Evolutionary conservation across 2,329 filamentous ascomycete genomes (phyloP).

Genomic region (Fusarium poae): DNA sequence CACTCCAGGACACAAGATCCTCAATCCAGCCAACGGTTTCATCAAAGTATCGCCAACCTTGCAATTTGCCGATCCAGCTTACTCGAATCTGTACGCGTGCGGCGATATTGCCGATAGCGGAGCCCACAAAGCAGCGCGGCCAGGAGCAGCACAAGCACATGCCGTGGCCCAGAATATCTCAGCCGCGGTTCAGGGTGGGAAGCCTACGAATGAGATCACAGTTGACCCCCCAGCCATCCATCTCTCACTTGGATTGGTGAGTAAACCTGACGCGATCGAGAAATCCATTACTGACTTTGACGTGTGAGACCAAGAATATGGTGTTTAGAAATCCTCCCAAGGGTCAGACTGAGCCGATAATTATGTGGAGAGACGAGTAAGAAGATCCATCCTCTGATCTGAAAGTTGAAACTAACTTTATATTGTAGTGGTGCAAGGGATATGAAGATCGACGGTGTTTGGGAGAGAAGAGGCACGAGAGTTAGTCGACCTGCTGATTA

Average conservation of each 20-base stretch:
- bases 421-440: slow-evolving; percentile 34
- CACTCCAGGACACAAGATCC: slow-evolving; percentile 9
- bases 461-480: slow-evolving; percentile 44
- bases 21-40: slow-evolving; percentile 44
- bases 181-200: slow-evolving; percentile 36
- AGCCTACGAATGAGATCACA: slow-evolving; percentile 20
- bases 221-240: slow-evolving; percentile 45
- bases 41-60: slow-evolving; percentile 40
- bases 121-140: slow-evolving; percentile 45
- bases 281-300: neutral
- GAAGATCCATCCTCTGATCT: rapidly evolving
- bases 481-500: slow-evolving; percentile 41
- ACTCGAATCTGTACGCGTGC: slow-evolving; percentile 44
- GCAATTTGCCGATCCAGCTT: slow-evolving; percentile 44
- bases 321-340: slow-evolving; percentile 45
- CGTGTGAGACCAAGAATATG: slow-evolving; percentile 41
- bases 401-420: neutral
- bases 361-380: slow-evolving; percentile 46
- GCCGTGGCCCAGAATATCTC: slow-evolving; percentile 45
- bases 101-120: slow-evolving; percentile 48
- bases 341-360: slow-evolving; percentile 36
- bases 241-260: slow-evolving; percentile 43
- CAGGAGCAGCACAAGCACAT: slow-evolving; percentile 37
- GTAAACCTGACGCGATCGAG: neutral
- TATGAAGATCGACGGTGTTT: slow-evolving; percentile 42